Evolutionary conservation across 2,329 filamentous ascomycete species (phyloP).

Genomic region (Alternaria sp.): DNA sequence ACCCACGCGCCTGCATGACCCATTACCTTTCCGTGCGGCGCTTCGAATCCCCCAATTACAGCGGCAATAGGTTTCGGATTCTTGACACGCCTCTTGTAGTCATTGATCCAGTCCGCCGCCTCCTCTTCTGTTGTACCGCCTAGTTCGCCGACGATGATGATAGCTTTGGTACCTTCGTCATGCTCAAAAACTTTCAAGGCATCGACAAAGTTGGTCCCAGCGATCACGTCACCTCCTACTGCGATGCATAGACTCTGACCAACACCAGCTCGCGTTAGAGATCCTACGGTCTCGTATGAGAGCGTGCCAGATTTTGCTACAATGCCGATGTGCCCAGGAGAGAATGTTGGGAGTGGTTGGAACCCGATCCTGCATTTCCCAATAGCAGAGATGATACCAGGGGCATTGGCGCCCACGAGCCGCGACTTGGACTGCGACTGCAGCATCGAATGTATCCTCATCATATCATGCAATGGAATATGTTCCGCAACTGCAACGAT

Average conservation of each 20-base stretch:
- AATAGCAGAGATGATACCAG: conserved; percentile 78
- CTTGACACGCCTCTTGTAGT: conserved; percentile 65
- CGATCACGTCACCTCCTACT: conserved; percentile 78
- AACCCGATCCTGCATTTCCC: conserved; percentile 77
- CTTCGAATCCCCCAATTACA: conserved; percentile 71
- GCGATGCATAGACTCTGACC: conserved; percentile 81
- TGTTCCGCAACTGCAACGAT: conserved; percentile 83
- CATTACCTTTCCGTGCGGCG: conserved; percentile 73
- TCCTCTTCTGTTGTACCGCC: conserved; percentile 74
- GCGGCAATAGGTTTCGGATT: conserved; percentile 79
- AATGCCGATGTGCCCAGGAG: conserved; percentile 74
- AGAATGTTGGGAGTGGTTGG: conserved; percentile 77
- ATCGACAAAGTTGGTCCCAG: conserved; percentile 78
- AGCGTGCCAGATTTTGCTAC: conserved; percentile 83
- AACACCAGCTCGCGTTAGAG: conserved; percentile 75
- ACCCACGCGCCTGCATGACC: conserved; percentile 81
- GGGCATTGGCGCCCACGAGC: conserved; percentile 81
- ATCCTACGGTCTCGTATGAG: conserved; percentile 80
- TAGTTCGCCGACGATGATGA: conserved; percentile 76
- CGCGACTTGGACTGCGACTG: conserved; percentile 75
- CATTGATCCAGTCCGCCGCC: conserved; percentile 76
- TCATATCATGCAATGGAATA: conserved; percentile 79
- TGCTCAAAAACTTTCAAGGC: conserved; percentile 71
- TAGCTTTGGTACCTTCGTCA: conserved; percentile 73
- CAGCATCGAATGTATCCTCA: conserved; percentile 75